Percentiles rank a stretch among this genome's conserved stretches.
Evolutionary conservation across 306 rosid genomes (phyloP).

Genomic region (Benincasa hispida): DNA sequence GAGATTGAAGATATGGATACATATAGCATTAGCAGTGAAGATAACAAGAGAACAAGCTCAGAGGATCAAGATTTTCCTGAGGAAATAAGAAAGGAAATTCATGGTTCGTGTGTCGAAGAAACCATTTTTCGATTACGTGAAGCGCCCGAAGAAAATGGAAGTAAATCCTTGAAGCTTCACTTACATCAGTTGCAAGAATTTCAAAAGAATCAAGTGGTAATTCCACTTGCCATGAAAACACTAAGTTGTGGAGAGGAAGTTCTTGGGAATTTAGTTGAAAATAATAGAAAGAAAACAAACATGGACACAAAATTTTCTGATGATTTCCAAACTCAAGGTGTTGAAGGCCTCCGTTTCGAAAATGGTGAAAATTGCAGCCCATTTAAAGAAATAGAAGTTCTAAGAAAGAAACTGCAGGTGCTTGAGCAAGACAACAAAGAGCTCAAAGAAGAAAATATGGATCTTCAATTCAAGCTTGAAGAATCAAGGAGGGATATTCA

Average conservation of each 20-base stretch:
- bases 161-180: no score
- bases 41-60: no score
- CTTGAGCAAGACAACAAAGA: slow-evolving; percentile 16
- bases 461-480: background rate
- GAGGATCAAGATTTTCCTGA: slow-evolving; percentile 8
- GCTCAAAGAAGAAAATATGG: background rate
- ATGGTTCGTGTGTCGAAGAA: background rate
- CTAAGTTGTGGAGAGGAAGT: slow-evolving; percentile 16
- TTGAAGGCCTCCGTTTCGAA: background rate
- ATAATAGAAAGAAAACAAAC: background rate
- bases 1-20: no score
- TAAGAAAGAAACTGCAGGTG: slow-evolving; percentile 21
- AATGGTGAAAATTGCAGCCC: background rate
- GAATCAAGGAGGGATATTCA: background rate
- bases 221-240: slow-evolving; percentile 19
- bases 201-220: slow-evolving; percentile 1
- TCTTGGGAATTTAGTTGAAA: slow-evolving; percentile 9
- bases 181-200: no score
- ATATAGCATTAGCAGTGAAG: no score
- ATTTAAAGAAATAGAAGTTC: slow-evolving; percentile 12
- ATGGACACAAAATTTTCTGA: slow-evolving; percentile 26
- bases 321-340: slow-evolving; percentile 13
- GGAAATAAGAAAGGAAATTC: slow-evolving; percentile 15
- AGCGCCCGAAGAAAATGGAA: no score
- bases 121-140: background rate